These are phyloP conservation scores for Cocos nucifera DNA, from an alignment of 176 grass and related monocot genomes.

Conservation along the genomic window DNA sequence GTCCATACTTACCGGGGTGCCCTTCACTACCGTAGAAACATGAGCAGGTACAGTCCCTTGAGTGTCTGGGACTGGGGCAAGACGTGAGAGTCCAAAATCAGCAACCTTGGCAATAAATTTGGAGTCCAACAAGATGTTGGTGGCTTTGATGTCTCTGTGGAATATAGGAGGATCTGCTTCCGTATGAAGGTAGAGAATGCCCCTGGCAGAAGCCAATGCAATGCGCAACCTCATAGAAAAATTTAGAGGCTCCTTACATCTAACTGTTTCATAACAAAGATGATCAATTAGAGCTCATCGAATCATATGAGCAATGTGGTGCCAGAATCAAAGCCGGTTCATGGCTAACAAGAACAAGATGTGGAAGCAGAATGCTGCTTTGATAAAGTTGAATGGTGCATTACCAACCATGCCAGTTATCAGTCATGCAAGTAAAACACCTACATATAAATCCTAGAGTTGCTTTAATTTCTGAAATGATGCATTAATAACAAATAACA, in stretches of 20 bases:
- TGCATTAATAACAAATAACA: too few relatives aligned
- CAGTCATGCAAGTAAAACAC: too few relatives aligned
- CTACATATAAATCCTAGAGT: too few relatives aligned
- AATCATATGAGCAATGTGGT: neutral
- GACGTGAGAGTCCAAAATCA: conserved; percentile 63
- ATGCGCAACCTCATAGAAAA: conserved; percentile 53
- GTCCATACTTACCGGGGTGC: conserved; percentile 51
- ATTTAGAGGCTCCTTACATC: conserved; percentile 42
- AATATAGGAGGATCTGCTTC: conserved; percentile 68
- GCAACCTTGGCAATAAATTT: conserved; percentile 65
- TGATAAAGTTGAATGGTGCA: neutral
- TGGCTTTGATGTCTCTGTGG: conserved; percentile 65
- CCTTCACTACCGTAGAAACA: conserved; percentile 63
- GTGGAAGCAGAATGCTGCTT: conserved; percentile 2
- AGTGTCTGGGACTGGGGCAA: conserved; percentile 41
- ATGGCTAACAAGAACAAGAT: neutral
- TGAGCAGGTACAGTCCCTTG: conserved; percentile 44
- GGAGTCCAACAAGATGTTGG: conserved; percentile 58
- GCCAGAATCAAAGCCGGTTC: neutral
- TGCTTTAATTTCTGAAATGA: too few relatives aligned
- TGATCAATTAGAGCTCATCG: conserved; percentile 17
- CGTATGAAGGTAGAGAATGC: conserved; percentile 56
- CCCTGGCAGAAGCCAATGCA: conserved; percentile 42
- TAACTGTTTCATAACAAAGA: conserved; percentile 30
- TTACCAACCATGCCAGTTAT: too few relatives aligned